These are phyloP conservation scores for Talaromyces sp. DNA, from an alignment of 2,329 filamentous ascomycete species.

Conservation along the genomic window DNA sequence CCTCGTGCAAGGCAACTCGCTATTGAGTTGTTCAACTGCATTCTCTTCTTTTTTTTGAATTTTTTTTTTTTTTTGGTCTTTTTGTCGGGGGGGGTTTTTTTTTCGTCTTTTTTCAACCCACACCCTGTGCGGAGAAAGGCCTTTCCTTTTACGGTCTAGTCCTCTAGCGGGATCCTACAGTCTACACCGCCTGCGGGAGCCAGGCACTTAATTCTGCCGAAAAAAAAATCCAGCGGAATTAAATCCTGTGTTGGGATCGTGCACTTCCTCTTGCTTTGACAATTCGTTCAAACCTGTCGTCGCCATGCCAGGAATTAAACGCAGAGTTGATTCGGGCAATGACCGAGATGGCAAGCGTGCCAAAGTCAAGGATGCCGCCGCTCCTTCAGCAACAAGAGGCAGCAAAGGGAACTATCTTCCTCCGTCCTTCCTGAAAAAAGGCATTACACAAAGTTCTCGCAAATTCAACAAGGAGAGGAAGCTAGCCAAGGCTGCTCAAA, in stretches of 20 bases:
- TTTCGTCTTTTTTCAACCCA: no score
- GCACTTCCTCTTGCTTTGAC: neutral
- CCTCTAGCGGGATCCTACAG: neutral
- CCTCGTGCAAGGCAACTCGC: conserved; percentile 31
- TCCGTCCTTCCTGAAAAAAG: conserved; percentile 8
- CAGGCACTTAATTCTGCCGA: conserved; percentile 3
- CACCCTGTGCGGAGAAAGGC: no score
- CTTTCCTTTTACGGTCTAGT: neutral
- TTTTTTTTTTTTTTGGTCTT: neutral
- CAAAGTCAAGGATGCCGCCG: conserved; percentile 27
- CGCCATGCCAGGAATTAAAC: conserved; percentile 38
- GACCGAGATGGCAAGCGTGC: conserved; percentile 37
- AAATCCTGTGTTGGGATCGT: neutral
- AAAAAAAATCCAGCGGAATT: conserved; percentile 9
- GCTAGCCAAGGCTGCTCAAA: conserved; percentile 23
- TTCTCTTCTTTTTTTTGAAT: conserved; percentile 19
- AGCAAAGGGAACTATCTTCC: conserved; percentile 8
- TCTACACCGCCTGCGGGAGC: conserved; percentile 8
- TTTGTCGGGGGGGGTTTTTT: neutral
- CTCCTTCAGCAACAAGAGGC: conserved; percentile 4
- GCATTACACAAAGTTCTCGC: conserved; percentile 1
- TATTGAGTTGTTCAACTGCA: conserved; percentile 33
- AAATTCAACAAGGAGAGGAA: conserved; percentile 26
- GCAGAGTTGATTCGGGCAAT: conserved; percentile 31
- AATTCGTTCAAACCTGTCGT: neutral